Percentiles rank a stretch among this genome's conserved stretches.
Conservation (phyloP, 129 eudicot species). For the sunflower (Helianthus annuus) region HanXRQr2.0-SUNRISE NC_035434.2:136208653-136209152, state of each 20-base stretch:
- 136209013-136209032: not conserved
- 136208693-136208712: too few relatives aligned
- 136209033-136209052: not conserved
- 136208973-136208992: conserved; percentile 13
- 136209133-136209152: too few relatives aligned
- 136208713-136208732: not conserved
- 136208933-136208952: conserved; percentile 22
- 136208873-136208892: not conserved
- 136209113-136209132: too few relatives aligned
- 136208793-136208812: not conserved
- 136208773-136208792: not conserved
- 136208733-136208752: not conserved
- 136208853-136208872: conserved; percentile 34
- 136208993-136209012: not conserved
- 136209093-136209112: too few relatives aligned
- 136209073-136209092: not conserved
- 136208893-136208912: conserved; percentile 31
- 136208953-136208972: conserved; percentile 27
- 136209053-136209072: not conserved
- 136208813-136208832: not conserved
- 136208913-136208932: conserved; percentile 27
- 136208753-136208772: conserved; percentile 5
- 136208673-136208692: too few relatives aligned
- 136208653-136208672: too few relatives aligned
- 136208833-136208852: not conserved